Evolutionary conservation across 2,329 filamentous ascomycete genomes (phyloP), one percentile per base, ranked within the genome.

Genomic region (Elsinoe australis): DNA sequence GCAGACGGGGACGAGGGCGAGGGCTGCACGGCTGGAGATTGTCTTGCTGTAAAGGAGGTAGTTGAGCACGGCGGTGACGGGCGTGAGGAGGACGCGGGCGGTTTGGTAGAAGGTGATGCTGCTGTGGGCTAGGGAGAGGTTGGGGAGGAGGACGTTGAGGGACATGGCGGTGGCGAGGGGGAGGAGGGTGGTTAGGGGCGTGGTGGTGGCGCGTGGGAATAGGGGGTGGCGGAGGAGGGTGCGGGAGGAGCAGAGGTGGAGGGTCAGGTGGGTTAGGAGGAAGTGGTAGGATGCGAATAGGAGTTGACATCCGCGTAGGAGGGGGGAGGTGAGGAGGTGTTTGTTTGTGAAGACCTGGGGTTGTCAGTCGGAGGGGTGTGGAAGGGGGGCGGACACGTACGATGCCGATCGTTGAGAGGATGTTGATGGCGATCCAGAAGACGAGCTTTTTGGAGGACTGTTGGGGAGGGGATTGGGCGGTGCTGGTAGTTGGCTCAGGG

Each of bases 81-180:
- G 82, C 1, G 81, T 84, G 21, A 84, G 71, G 9, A 84, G 68
- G 51, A 84, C 81, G 18, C 80, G 75, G 3, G 78, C 79, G 41
- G 84, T 75, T 61, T 85, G 81, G 62, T 84, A 85, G 61, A 85
- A 84, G 33, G 79, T 80, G 33, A 85, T 76, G 44, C 75, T 76
- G 17, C 80, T 83, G 61, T 78, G 82, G 22, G 80, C 80, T 34
- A 85, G 69, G 1, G 79, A 83, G 5, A 83, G 65, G 58, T 85
- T 85, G 7, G 79, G 80, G 7, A 85, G 69, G 53, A 85, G 79
- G 59, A 85, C 79, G 62, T 84, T 84, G 51, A 81, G 69, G 45
- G 77, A 74, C 80, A 85, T 84, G 57, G 79, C 75, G 22, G 80
- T 58, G 2, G 79, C 77, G n/a, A 85, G 69, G 2, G 81, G 82